phyloP scores from a whole-genome alignment of 192 early-diverging fungal genomes.

The Chytriomyces confervae region DNA sequence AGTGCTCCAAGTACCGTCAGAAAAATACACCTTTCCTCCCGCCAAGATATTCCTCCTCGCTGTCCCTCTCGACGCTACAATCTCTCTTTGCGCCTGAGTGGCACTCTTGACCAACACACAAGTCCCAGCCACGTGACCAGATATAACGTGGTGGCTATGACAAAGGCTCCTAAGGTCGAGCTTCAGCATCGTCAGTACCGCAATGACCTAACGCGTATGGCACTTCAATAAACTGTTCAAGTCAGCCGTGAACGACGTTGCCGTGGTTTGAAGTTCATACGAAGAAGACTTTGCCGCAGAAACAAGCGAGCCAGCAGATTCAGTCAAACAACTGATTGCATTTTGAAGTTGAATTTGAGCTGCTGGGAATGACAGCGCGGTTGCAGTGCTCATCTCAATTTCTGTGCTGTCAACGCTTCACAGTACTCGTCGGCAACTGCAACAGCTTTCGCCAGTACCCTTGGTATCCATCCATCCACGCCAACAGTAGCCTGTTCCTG shows the following conservation, averaged over 20 bases:
- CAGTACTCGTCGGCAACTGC: conserved; percentile 15
- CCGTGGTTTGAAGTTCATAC: conserved; percentile 44
- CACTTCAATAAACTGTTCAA: conserved; percentile 43
- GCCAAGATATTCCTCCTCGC: no score
- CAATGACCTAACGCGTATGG: conserved; percentile 31
- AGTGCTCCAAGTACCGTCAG: conserved; percentile 64
- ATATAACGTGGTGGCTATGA: neutral
- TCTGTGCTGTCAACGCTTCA: conserved; percentile 13
- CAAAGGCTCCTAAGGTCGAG: conserved; percentile 24
- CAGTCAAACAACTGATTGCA: conserved; percentile 38
- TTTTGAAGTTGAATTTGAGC: conserved; percentile 52
- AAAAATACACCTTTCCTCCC: conserved; percentile 43
- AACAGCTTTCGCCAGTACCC: conserved; percentile 16
- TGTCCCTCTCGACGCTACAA: no score
- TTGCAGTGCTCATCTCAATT: neutral
- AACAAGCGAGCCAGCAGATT: conserved; percentile 46
- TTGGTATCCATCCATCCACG: no score
- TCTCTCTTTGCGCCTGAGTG: no score
- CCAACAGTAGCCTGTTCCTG: no score
- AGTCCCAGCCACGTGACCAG: no score
- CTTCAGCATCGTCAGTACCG: conserved; percentile 23
- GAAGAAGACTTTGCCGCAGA: conserved; percentile 38
- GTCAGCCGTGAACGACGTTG: conserved; percentile 30
- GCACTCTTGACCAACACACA: no score
- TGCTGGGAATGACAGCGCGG: neutral